Percentiles rank a stretch among this genome's conserved stretches.
Evolutionary conservation across 2,329 filamentous ascomycete genomes (phyloP).

Genomic region (Aspergillus transmontanensis): DNA sequence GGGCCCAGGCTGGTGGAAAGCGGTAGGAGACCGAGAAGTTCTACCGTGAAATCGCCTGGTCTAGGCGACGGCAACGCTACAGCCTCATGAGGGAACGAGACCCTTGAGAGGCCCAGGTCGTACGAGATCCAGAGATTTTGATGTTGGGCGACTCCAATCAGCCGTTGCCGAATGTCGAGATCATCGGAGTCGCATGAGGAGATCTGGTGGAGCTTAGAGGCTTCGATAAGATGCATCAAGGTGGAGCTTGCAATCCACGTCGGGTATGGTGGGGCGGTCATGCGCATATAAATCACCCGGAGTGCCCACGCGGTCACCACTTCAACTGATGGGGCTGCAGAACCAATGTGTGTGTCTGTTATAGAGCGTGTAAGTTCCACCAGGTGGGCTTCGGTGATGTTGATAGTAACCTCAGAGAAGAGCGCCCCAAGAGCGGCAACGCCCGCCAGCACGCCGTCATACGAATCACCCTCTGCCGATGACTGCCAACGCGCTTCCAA

Average conservation of each 20-base stretch:
- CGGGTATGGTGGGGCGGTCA: slow-evolving; percentile 54
- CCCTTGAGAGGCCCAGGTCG: slow-evolving; percentile 58
- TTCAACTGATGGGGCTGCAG: slow-evolving; percentile 28
- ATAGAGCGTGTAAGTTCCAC: slow-evolving; percentile 47
- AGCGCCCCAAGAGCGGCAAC: slow-evolving; percentile 56
- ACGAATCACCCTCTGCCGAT: slow-evolving; percentile 27
- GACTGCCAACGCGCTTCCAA: slow-evolving; percentile 26
- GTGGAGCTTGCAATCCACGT: slow-evolving; percentile 40
- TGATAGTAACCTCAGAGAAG: slow-evolving; percentile 50
- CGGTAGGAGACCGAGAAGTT: slow-evolving; percentile 55
- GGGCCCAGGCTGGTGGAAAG: slow-evolving; percentile 57
- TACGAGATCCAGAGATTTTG: slow-evolving; percentile 62
- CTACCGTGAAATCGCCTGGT: slow-evolving; percentile 51
- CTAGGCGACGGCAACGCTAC: slow-evolving; percentile 36
- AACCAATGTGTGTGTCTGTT: slow-evolving; percentile 40
- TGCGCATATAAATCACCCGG: slow-evolving; percentile 54
- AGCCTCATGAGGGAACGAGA: slow-evolving; percentile 47
- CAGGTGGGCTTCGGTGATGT: slow-evolving; percentile 50
- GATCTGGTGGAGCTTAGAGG: slow-evolving; percentile 38
- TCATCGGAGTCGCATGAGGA: slow-evolving; percentile 15
- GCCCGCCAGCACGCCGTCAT: slow-evolving; percentile 54
- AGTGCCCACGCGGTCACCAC: slow-evolving; percentile 50
- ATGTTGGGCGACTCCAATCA: slow-evolving; percentile 57
- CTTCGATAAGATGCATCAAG: slow-evolving; percentile 55
- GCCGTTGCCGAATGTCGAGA: slow-evolving; percentile 41